Percentiles rank a stretch among this genome's conserved stretches.
phyloP scores from a whole-genome alignment of 2,329 filamentous ascomycete genomes.

The Fusarium ramigenum region DNA sequence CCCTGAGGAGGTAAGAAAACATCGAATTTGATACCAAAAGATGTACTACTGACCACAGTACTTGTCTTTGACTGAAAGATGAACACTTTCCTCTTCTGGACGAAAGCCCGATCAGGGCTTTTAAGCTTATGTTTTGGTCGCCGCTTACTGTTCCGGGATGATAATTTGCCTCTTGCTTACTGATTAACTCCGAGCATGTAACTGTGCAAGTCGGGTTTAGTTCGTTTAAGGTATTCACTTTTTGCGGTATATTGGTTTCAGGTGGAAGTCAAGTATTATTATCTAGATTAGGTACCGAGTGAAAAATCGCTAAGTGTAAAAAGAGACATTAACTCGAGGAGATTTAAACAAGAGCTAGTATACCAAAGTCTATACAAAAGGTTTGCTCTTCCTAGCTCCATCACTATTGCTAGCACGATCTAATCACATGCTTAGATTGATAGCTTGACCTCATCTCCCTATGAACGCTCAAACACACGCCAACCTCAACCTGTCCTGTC shows the following conservation, averaged over 20 bases:
- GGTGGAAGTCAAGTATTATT: fast-evolving
- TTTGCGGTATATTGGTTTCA: fast-evolving
- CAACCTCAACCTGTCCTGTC: background rate
- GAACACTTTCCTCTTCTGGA: background rate
- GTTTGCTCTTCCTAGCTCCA: too few relatives aligned
- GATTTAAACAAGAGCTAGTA: background rate
- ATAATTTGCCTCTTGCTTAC: background rate
- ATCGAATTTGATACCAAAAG: too few relatives aligned
- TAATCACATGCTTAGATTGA: background rate
- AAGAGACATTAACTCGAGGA: background rate
- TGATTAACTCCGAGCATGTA: background rate
- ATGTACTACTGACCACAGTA: too few relatives aligned
- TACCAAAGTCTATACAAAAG: background rate
- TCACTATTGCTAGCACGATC: background rate
- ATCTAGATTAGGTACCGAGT: too few relatives aligned
- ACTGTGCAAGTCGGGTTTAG: background rate
- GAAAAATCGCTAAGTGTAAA: background rate
- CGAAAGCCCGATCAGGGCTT: background rate
- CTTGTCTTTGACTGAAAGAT: too few relatives aligned
- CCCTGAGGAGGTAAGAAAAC: too few relatives aligned
- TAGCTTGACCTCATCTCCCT: background rate
- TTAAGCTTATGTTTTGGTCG: background rate
- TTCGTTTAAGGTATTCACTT: background rate
- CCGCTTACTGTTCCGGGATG: background rate
- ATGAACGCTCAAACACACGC: background rate